Evolutionary conservation across 2,329 filamentous ascomycete genomes (phyloP).

Genomic region (Alternaria sp.): DNA sequence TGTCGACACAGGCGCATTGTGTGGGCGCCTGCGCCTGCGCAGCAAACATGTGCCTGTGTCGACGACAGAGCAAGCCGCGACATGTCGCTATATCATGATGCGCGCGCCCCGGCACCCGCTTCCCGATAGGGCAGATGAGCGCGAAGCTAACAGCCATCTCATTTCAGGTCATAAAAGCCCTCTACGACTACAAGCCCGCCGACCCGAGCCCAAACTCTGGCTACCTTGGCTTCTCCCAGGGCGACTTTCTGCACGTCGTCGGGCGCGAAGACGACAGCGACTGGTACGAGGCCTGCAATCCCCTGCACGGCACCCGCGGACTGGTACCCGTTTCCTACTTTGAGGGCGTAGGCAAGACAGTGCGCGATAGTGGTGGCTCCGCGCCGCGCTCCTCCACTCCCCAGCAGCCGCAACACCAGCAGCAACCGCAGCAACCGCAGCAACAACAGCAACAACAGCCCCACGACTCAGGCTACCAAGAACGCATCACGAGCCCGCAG

Average conservation of each 20-base stretch:
- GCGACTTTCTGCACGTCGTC: conserved; percentile 98
- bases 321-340: conserved; percentile 95
- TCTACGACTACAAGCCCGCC: conserved; percentile 92
- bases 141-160: conserved; percentile 33
- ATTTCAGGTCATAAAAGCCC: conserved; percentile 88
- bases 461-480: conserved; percentile 91
- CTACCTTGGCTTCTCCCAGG: conserved; percentile 87
- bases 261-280: conserved; percentile 91
- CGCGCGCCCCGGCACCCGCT: conserved; percentile 17
- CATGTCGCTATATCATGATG: conserved; percentile 3
- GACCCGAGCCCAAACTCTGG: conserved; percentile 62
- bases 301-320: conserved; percentile 83
- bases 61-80: not conserved
- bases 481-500: conserved; percentile 51
- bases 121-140: conserved; percentile 26
- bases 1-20: not conserved
- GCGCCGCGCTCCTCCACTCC: conserved; percentile 49
- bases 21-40: not conserved
- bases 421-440: conserved; percentile 53
- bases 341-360: conserved; percentile 88
- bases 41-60: not conserved
- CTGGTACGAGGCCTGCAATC: conserved; percentile 99
- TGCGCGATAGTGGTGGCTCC: conserved; percentile 76
- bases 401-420: conserved; percentile 55
- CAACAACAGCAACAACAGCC: conserved; percentile 59